Conservation (phyloP, 768 basidiomycete species). For the Boletus sensibilis region DNA sequence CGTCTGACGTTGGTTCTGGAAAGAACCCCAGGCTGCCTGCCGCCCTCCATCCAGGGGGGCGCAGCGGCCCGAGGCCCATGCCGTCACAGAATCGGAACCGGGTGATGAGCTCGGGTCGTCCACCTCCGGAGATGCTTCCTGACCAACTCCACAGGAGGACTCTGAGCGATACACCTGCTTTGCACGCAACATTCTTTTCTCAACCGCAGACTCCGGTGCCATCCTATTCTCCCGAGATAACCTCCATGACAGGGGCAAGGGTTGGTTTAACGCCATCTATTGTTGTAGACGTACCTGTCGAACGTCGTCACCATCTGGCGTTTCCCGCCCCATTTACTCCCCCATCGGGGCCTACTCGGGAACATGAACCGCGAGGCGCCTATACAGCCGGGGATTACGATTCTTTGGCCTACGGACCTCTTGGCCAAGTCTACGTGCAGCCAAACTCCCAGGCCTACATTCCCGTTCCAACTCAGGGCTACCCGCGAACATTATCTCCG, state of each 20-base stretch:
- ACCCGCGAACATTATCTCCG: slow-evolving; percentile 5
- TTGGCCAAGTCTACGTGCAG: slow-evolving; percentile 11
- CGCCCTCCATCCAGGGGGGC: slow-evolving; percentile 43
- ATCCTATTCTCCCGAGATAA: slow-evolving; percentile 1
- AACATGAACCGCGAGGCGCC: not conserved
- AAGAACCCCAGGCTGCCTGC: slow-evolving; percentile 34
- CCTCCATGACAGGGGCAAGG: not conserved
- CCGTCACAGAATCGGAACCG: slow-evolving; percentile 16
- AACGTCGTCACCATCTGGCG: not conserved
- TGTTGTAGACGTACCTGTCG: slow-evolving; percentile 12
- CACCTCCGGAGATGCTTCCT: slow-evolving; percentile 9
- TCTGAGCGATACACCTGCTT: slow-evolving; percentile 13
- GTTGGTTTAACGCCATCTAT: slow-evolving; percentile 17
- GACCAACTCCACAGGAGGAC: slow-evolving; percentile 7
- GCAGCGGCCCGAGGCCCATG: slow-evolving; percentile 19
- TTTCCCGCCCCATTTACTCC: slow-evolving; percentile 9
- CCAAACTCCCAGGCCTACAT: slow-evolving; percentile 11
- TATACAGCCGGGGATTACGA: not conserved
- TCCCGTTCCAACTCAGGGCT: slow-evolving; percentile 1
- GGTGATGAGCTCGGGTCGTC: slow-evolving; percentile 8
- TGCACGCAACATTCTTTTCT: slow-evolving; percentile 11
- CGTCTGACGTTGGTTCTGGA: slow-evolving; percentile 23
- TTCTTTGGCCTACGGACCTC: slow-evolving; percentile 1
- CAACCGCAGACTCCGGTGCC: slow-evolving; percentile 8
- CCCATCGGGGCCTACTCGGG: not conserved